phyloP scores from a whole-genome alignment of 495 filamentous ascomycete genomes.

The Acidiella bohemica region DNA sequence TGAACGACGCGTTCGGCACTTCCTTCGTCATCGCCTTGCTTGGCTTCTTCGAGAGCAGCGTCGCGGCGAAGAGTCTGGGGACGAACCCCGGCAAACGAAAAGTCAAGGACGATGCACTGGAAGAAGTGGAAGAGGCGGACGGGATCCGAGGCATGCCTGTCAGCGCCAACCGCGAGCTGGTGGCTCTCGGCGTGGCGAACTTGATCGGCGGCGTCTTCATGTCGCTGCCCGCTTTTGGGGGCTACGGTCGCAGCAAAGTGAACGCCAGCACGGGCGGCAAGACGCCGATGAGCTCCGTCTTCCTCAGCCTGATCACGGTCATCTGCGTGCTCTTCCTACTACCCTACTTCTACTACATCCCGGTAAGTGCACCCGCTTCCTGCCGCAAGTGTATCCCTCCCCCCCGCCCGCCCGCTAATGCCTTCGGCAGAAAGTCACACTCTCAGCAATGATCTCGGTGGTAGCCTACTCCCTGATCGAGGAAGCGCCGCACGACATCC shows the following conservation, averaged over 20 bases:
- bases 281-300: constrained; percentile 81
- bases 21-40: constrained; percentile 88
- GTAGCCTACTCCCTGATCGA: constrained; percentile 91
- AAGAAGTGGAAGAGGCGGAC: constrained; percentile 37
- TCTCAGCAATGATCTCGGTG: constrained; percentile 88
- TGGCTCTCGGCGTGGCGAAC: constrained; percentile 84
- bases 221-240: constrained; percentile 84
- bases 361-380: constrained; percentile 45
- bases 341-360: constrained; percentile 88
- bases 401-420: neutral
- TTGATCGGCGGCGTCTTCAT: constrained; percentile 82
- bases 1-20: constrained; percentile 78
- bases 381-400: neutral
- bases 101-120: neutral
- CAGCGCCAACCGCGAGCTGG: constrained; percentile 86
- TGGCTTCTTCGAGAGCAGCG: constrained; percentile 95
- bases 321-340: constrained; percentile 66
- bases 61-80: constrained; percentile 86
- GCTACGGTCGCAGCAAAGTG: constrained; percentile 91
- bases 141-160: constrained; percentile 62
- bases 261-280: constrained; percentile 82
- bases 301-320: constrained; percentile 70
- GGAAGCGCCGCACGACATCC: constrained; percentile 81
- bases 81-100: neutral
- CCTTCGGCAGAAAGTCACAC: constrained; percentile 62